Evolutionary conservation across 1,284 basidiomycete species (phyloP), one percentile per base, ranked within the genome.

Genomic region (Lentinus polychrous): DNA sequence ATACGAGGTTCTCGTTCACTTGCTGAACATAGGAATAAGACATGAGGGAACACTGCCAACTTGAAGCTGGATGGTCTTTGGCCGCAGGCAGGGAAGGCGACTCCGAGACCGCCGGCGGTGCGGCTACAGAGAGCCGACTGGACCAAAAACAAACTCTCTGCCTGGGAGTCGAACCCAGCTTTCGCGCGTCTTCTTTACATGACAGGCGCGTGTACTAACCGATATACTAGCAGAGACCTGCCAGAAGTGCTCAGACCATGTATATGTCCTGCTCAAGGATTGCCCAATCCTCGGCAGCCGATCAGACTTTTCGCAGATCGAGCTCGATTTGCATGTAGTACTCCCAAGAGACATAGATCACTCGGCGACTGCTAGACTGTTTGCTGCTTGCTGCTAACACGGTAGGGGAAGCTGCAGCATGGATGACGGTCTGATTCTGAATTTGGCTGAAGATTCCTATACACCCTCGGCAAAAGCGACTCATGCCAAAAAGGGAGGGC

Each of bases 351-450:
- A n/a, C n/a, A n/a, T n/a, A n/a, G n/a, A n/a, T n/a, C n/a, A n/a
- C n/a, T n/a, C n/a, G n/a, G n/a, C n/a, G n/a, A n/a, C n/a, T n/a
- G n/a, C n/a, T n/a, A n/a, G n/a, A n/a, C n/a, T n/a, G n/a, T n/a
- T n/a, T n/a, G n/a, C n/a, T n/a, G n/a, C n/a, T n/a, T n/a, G n/a
- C n/a, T n/a, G n/a, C n/a, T n/a, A n/a, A n/a, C n/a, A 37, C 35
- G 35, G n/a, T 18, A 37, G n/a, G 18, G 35, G 18, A n/a, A 37
- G 18, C 5, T 14, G 18, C 35, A 44, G 5, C 45, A 84, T 86
- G 84, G 83, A 86, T 66, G 80, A 83, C 60, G 81, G 70, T 42
- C 69, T 89, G 41, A 72, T 89, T 11, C 72, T 89, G 46, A 88
- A 89, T 60, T 69, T 89, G 49, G 73, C 75, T 35, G 58, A 62